Evolutionary conservation across 2,329 filamentous ascomycete species (phyloP), one percentile per base, ranked within the genome.

Genomic region (Pseudopithomyces maydicus): DNA sequence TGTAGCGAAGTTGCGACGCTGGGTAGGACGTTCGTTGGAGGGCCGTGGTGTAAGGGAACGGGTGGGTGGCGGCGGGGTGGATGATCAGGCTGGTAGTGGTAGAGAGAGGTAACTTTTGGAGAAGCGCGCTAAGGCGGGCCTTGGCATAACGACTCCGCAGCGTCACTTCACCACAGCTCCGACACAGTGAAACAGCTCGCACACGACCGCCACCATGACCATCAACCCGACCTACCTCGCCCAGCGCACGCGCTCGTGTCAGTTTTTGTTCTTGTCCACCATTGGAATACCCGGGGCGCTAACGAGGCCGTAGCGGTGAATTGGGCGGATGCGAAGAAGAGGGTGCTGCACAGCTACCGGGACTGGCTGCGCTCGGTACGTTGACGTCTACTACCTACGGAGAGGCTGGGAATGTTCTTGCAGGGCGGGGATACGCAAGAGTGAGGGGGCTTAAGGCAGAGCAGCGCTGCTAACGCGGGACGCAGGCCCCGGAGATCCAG

Each of bases 291-390:
- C 4, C 26, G n/a, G 51, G 49, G 23, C 32, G 56, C 67, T 73
- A 68, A 74, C 45, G 29, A 48, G 33, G 52, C 11, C 49, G 61
- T 77, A 97, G 94, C 94, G 76, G 82, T 86, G 81, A 96, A 90
- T 84, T 97, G 91, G 92, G 75, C 80, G 70, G 92, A 98, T 83
- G 94, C 94, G 71, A 91, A 90, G 80, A 84, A 83, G 77, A 88
- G 94, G 83, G 95, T 97, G 64, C 80, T 97, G 69, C 87, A 88
- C 75, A 90, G 91, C 70, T 99, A 99, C 83, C 86, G 95, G 77
- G 90, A 94, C 83, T 99, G 95, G 95, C 86, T 98, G 71, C 89
- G 95, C 84, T 89, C 92, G 79, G 95, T 99, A 89, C 76, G 93
- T 88, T 54, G 52, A 56, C 66, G 57, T 61, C 52, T 42, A 42